Evolutionary conservation across 768 basidiomycete species (phyloP), one percentile per base, ranked within the genome.

Genomic region (Lactarius trivialis): DNA sequence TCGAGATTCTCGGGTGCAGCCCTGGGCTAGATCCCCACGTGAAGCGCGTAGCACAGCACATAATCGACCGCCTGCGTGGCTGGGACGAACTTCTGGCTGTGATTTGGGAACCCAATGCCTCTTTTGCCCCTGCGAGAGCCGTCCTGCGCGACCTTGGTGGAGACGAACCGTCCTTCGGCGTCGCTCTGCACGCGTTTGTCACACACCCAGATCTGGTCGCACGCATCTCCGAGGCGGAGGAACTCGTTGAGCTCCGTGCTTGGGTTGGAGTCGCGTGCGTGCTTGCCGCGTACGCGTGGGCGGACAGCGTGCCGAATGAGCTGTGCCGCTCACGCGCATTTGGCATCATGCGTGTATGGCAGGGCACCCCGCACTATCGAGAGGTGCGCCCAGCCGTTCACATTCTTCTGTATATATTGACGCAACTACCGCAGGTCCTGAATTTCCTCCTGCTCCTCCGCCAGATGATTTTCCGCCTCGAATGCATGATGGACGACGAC

Each of bases 201-300:
- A 77, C 78, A n/a, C 81, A 86, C 49, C 76, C 74, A 0, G 80
- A 82, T 58, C 72, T 91, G 15, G 69, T 78, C 49, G 68, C 75
- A 2, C 81, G 76, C 24, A 56, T 64, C 15, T 37, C 36, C 21
- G 54, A 55, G 32, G 30, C 45, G 15, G 54, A 59, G 58, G 74
- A 80, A 3, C 82, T 85, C 69, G 78, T 78, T 30, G 83, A 85
- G 51, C 88, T 91, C 65, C 79, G 85, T 60, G 85, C 86, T 0
- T 84, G 81, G 64, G 73, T 91, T 52, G 90, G 90, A 1, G 78
- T 91, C 8, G 78, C 84, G 3, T 77, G 79, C 55, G 82, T 89
- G 15, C 73, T 92, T 15, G 84, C 84, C 2, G 86, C 88, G 36
- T 86, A 85, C 69, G 86, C 88, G 3, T 93, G 89, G 86, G 82